Evolutionary conservation across 2,329 filamentous ascomycete genomes (phyloP), one percentile per base, ranked within the genome.

Genomic region (Alternaria ventricosa): DNA sequence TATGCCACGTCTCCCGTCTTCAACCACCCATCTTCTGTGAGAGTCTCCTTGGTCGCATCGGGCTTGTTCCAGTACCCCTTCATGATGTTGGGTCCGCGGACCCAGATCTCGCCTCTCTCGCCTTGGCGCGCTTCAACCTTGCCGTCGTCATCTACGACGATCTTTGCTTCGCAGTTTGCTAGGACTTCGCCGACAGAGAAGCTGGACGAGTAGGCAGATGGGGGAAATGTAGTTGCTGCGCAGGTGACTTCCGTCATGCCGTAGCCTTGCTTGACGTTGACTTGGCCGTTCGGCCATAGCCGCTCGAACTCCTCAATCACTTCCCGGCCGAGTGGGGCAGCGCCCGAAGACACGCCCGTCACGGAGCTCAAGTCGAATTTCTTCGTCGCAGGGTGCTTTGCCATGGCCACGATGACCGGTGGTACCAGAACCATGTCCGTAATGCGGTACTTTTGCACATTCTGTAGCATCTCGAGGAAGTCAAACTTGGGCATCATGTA

Each of bases 171-270:
- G 73, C 87, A 88, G 74, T 94, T 95, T 20, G 92, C 85, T 66
- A 87, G 84, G 23, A 93, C 75, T 78, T 91, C 88, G 54, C 91
- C 92, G 2, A 94, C 91, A 3, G 71, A 84, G 71, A 78, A 79
- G 28, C 82, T 81, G 3, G 75, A 66, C 5, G 79, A 80, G 6
- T 73, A 78, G 60, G 87, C 77, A 1, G 74, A 81, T 0, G 89
- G 87, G 66, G 91, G 84, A 86, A 89, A 94, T 7, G 84, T 85
- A 12, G 92, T 84, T 18, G 87, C 84, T 0, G 90, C 88, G 77
- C 92, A 95, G 0, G 92, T 96, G 3, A 83, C 80, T 75, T 96
- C 93, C 1, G 93, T 96, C 93, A 96, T 95, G 6, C 93, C 93
- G 91, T 92, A 96, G 5, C 92, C 93, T 78, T 95, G 92, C 74